Evolutionary conservation across 345 rosid species (phyloP).

Genomic region (Gossypium herbaceum): DNA sequence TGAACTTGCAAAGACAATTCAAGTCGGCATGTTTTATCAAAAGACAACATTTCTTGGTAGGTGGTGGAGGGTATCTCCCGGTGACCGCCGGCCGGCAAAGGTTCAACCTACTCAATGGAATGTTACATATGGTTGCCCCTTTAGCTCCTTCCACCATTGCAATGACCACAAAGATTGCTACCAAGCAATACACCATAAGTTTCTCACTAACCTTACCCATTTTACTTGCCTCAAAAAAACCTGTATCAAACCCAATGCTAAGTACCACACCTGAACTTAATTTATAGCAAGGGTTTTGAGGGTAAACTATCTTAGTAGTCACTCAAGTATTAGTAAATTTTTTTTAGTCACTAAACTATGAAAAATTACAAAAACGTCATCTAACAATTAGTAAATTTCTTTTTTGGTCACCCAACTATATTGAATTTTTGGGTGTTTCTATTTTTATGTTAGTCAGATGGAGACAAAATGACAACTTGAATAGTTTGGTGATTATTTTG

Average conservation of each 20-base stretch:
- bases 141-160: constrained; percentile 26
- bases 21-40: constrained; percentile 34
- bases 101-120: constrained; percentile 31
- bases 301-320: too few relatives aligned
- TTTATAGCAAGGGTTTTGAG: too few relatives aligned
- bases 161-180: constrained; percentile 10
- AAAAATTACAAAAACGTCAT: too few relatives aligned
- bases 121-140: constrained; percentile 31
- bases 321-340: too few relatives aligned
- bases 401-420: too few relatives aligned
- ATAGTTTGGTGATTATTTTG: too few relatives aligned
- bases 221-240: neutral
- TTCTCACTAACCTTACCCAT: neutral
- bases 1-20: constrained; percentile 46
- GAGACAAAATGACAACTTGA: too few relatives aligned
- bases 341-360: too few relatives aligned
- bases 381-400: too few relatives aligned
- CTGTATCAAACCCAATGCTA: neutral
- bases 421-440: too few relatives aligned
- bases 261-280: too few relatives aligned
- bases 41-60: constrained; percentile 39
- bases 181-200: constrained; percentile 10
- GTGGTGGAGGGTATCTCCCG: constrained; percentile 41
- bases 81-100: constrained; percentile 47
- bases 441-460: too few relatives aligned